Evolutionary conservation across 176 grass and related monocot genomes (phyloP).

Genomic region (Oryza glumipatula): DNA sequence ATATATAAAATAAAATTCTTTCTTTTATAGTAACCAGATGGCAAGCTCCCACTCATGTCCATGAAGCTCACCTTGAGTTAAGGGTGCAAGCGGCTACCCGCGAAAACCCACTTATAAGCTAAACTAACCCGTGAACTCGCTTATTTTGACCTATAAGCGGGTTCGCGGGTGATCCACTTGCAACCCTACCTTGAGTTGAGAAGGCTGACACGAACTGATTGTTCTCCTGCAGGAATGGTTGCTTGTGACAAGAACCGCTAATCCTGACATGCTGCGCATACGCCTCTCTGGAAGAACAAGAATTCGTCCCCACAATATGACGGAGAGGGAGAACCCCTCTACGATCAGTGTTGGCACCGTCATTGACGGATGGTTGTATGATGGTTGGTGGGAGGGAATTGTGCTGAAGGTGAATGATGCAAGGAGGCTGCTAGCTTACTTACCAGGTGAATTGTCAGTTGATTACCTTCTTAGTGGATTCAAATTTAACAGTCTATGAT

Average conservation of each 20-base stretch:
- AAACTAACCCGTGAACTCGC: no score
- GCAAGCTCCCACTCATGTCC: neutral
- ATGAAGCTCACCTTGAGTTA: neutral
- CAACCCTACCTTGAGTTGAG: neutral
- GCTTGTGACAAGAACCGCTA: constrained; percentile 25
- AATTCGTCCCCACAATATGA: constrained; percentile 42
- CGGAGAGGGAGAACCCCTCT: neutral
- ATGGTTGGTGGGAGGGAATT: constrained; percentile 82
- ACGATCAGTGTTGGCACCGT: constrained; percentile 37
- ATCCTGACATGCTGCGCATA: constrained; percentile 46
- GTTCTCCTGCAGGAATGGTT: constrained; percentile 65
- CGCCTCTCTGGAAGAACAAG: constrained; percentile 48
- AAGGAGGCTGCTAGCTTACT: constrained; percentile 44
- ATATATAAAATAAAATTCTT: no score
- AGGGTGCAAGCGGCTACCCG: no score
- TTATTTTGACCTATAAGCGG: no score
- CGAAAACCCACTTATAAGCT: no score
- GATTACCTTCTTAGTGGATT: neutral
- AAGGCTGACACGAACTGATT: neutral
- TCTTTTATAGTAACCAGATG: no score
- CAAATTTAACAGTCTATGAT: neutral
- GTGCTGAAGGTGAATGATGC: constrained; percentile 39
- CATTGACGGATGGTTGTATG: constrained; percentile 55
- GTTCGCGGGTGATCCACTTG: no score
- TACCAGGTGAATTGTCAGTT: constrained; percentile 56